Conservation (phyloP, 805 yeast species). For the Schwanniomyces occidentalis region DNA sequence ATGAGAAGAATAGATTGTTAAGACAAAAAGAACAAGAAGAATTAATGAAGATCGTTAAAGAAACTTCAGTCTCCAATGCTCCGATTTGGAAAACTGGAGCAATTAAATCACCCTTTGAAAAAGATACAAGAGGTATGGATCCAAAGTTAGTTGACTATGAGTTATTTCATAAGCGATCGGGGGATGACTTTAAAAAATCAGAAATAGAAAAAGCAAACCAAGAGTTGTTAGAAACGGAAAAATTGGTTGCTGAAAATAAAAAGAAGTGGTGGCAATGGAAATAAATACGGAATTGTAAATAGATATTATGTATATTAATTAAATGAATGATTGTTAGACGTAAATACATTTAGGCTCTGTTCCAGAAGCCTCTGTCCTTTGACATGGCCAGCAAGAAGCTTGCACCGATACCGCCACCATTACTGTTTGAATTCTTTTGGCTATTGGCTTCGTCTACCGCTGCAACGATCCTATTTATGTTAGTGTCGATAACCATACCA, state of each 20-base stretch:
- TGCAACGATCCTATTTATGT: slow-evolving; percentile 73
- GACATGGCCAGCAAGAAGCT: slow-evolving; percentile 26
- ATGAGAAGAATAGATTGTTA: slow-evolving; percentile 61
- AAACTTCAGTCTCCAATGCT: slow-evolving; percentile 66
- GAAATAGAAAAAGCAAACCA: slow-evolving; percentile 32
- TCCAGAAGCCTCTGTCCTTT: slow-evolving; percentile 30
- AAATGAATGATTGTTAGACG: slow-evolving; percentile 1
- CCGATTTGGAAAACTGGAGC: slow-evolving; percentile 85
- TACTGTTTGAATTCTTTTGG: slow-evolving; percentile 37
- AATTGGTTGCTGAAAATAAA: slow-evolving; percentile 23
- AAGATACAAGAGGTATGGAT: slow-evolving; percentile 35
- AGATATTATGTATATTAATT: slow-evolving; percentile 1
- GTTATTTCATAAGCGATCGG: slow-evolving; percentile 48
- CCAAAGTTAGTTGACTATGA: slow-evolving; percentile 44
- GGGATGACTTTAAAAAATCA: slow-evolving; percentile 36
- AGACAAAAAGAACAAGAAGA: slow-evolving; percentile 70
- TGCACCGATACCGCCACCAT: slow-evolving; percentile 17
- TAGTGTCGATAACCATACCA: slow-evolving; percentile 96
- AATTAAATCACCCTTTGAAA: slow-evolving; percentile 67
- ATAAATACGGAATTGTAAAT: slow-evolving; percentile 3
- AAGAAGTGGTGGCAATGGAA: slow-evolving; percentile 19
- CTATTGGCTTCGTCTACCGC: slow-evolving; percentile 75
- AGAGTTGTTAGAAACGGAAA: slow-evolving; percentile 29
- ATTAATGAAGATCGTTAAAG: slow-evolving; percentile 62
- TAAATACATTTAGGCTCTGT: slow-evolving; percentile 7